Base-by-base conservation (phyloP, 2,329 filamentous ascomycete species). In the Sporothrix pallida region DNA sequence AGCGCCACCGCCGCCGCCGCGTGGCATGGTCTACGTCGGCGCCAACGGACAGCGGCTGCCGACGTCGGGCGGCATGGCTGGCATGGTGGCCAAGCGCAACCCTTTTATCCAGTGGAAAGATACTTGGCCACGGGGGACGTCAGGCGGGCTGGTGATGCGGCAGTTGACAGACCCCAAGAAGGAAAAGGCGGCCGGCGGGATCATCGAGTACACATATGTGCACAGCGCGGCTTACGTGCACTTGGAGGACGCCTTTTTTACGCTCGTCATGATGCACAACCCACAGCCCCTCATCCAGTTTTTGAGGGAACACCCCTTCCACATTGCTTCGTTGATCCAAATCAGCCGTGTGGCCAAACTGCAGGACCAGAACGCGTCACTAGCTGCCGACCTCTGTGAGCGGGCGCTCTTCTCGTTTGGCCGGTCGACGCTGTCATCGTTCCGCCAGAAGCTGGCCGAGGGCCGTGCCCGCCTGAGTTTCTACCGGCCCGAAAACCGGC, bases 341-440 rank as follows among this genome's bases (percentile, higher is more conserved):
- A 52, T 63, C 62, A 58, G 50, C 26, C 46, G 63, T 5, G 71
- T 54, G 37, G 71, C 71, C 48, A 68, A 67, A 50, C 70, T 72
- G 44, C 42, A 68, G 20, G 20, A 68, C 71, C 63, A 50, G 71
- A 96, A 98, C 79, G 91, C 94, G 80, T 90, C 95, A 0, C 88
- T 96, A 3, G 91, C 95, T 0, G 92, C 93, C 3, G 95, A 98
- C 78, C 87, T 98, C 1, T 89, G 97, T 72, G 95, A 98, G 83
- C 89, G 96, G 63, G 95, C 95, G 0, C 87, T 99, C 6, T 98
- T 98, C 83, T 93, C 93, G 0, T 95, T 98, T 80, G 96, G 95
- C n/a, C 89, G 95, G 52, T 93, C 94, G 3, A 90, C 94, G 0
- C 91, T 96, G 74, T 95, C 93, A 9, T 89, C 92, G 0, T 99